Conservation (phyloP, 2,329 filamentous ascomycete species). For the Fusarium burgessii region DNA sequence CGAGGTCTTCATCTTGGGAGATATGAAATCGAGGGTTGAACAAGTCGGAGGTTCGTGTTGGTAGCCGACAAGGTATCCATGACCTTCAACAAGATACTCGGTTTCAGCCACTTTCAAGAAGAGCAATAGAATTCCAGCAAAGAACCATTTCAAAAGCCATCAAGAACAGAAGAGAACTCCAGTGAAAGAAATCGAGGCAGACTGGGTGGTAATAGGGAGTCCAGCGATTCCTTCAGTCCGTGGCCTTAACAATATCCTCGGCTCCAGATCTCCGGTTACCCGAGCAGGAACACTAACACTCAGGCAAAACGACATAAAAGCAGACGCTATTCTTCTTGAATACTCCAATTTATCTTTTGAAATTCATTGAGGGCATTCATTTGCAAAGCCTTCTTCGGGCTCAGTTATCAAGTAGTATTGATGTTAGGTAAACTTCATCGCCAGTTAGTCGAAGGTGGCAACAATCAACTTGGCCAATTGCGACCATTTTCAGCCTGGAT, state of each 20-base stretch:
- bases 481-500: not conserved
- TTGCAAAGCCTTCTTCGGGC: accelerated
- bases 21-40: not conserved
- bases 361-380: not conserved
- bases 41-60: not conserved
- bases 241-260: conserved; percentile 8
- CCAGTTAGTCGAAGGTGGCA: not conserved
- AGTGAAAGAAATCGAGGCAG: not conserved
- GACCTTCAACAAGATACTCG: not conserved
- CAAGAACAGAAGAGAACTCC: not conserved
- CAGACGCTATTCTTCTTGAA: accelerated
- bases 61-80: not conserved
- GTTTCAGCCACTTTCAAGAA: not conserved
- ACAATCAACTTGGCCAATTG: not conserved
- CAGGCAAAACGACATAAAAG: not conserved
- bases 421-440: not conserved
- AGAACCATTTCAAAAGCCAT: not conserved
- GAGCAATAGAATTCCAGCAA: not conserved
- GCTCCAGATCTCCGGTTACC: conserved; percentile 1
- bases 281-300: not conserved
- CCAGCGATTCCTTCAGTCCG: not conserved
- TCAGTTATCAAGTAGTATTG: not conserved
- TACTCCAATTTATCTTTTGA: not conserved
- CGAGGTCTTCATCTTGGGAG: not conserved
- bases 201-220: not conserved